Conservation (phyloP, 192 early-diverging fungal genomes). For the Coemansia furcata region DNA sequence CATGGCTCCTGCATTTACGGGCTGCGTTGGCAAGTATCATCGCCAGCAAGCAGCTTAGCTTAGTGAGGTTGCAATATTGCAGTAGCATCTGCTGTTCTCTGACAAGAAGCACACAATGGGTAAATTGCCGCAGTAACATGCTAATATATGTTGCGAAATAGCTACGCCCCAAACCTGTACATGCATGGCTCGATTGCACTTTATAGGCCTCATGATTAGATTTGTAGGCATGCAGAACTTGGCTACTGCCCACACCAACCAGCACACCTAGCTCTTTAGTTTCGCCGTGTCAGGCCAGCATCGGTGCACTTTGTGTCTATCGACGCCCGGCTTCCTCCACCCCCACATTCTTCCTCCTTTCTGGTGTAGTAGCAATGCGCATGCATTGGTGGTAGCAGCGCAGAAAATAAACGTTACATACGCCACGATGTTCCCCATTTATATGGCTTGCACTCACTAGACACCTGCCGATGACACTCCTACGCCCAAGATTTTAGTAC, state of each 20-base stretch:
- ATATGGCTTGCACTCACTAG: neutral
- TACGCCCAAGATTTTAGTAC: neutral
- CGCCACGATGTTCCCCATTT: conserved; percentile 3
- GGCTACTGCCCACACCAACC: neutral
- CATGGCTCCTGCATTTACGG: too few species aligned
- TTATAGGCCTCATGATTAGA: conserved; percentile 10
- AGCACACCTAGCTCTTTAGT: neutral
- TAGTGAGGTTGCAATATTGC: neutral
- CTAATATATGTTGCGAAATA: neutral
- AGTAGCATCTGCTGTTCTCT: conserved; percentile 1
- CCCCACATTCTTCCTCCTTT: neutral
- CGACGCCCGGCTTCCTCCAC: neutral
- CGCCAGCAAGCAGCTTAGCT: neutral
- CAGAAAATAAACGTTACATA: neutral
- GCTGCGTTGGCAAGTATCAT: too few species aligned
- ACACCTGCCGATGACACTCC: neutral
- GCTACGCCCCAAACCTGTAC: neutral
- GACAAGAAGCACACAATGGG: neutral
- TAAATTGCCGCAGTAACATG: conserved; percentile 9
- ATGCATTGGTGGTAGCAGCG: conserved; percentile 3
- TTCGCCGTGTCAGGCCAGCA: neutral
- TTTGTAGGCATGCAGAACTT: neutral
- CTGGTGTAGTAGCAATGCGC: neutral
- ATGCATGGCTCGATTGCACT: conserved; percentile 15
- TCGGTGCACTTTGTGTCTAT: neutral